These are phyloP conservation scores for Tylopilus sp. DNA, from an alignment of 768 basidiomycete species.

Conservation along the genomic window DNA sequence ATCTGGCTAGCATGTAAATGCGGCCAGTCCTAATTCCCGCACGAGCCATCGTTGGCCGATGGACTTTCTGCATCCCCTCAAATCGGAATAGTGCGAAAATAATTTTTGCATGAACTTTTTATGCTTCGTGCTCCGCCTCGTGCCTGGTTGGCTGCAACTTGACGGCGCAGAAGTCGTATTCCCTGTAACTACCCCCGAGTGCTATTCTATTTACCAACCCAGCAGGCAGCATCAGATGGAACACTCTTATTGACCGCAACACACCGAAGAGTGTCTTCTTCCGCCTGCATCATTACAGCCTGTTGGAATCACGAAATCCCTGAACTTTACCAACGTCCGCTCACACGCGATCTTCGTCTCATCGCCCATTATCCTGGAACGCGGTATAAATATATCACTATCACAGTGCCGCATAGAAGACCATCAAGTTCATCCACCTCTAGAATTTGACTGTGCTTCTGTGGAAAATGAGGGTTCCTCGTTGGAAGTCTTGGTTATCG, in stretches of 20 bases:
- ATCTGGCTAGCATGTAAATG: conserved; percentile 7
- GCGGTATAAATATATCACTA: conserved; percentile 16
- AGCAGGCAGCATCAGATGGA: not conserved
- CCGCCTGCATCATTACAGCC: conserved; percentile 2
- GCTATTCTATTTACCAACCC: not conserved
- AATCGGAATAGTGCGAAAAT: conserved; percentile 7
- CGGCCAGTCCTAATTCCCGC: conserved; percentile 22
- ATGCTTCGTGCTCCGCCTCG: conserved; percentile 9
- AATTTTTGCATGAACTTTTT: conserved; percentile 12
- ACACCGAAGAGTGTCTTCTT: not conserved
- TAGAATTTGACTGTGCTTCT: conserved; percentile 25
- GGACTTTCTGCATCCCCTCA: conserved; percentile 4
- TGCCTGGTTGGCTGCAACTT: conserved; percentile 3
- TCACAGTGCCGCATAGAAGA: conserved; percentile 19
- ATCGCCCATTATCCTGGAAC: conserved; percentile 10
- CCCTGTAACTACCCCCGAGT: not conserved
- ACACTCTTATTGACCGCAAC: not conserved
- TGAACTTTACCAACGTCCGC: conserved; percentile 15
- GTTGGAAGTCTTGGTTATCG: conserved; percentile 22
- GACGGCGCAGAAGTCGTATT: conserved; percentile 2
- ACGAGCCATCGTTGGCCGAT: conserved; percentile 1
- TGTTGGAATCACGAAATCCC: conserved; percentile 12
- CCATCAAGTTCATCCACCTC: conserved; percentile 18
- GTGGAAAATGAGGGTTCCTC: conserved; percentile 20
- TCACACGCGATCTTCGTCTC: conserved; percentile 17